These are phyloP conservation scores for Coriaria nepalensis DNA, from an alignment of 306 rosid species.

Conservation along the genomic window DNA sequence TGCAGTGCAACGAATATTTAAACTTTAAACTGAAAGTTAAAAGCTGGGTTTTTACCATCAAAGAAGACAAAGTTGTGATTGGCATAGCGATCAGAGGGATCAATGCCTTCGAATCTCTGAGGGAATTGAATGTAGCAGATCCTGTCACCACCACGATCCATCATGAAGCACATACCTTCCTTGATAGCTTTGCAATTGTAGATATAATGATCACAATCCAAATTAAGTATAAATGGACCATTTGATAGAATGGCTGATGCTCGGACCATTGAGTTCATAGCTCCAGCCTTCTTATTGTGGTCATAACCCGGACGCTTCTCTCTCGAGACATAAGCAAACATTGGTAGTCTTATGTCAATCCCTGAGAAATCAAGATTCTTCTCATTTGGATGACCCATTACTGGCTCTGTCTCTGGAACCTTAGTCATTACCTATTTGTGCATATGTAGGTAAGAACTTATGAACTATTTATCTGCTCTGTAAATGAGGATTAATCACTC, in stretches of 20 bases:
- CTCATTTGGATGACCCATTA: constrained; percentile 49
- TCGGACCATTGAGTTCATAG: constrained; percentile 85
- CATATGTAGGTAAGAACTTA: neutral
- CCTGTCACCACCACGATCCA: constrained; percentile 83
- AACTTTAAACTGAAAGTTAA: neutral
- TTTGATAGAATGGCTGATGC: constrained; percentile 73
- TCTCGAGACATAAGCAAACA: constrained; percentile 79
- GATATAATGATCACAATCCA: constrained; percentile 76
- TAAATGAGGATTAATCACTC: too few relatives aligned
- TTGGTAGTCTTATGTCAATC: constrained; percentile 59
- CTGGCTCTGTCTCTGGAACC: constrained; percentile 52
- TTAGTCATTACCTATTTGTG: constrained; percentile 41
- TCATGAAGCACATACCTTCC: constrained; percentile 86
- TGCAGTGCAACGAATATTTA: neutral
- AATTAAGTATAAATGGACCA: constrained; percentile 67
- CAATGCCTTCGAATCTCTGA: constrained; percentile 80
- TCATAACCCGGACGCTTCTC: constrained; percentile 73
- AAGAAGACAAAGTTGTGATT: constrained; percentile 85
- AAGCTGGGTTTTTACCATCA: constrained; percentile 36
- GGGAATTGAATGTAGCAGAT: constrained; percentile 77
- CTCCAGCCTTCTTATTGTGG: constrained; percentile 89
- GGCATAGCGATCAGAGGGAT: constrained; percentile 83
- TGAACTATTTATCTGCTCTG: too few relatives aligned
- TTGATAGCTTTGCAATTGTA: constrained; percentile 47
- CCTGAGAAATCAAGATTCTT: constrained; percentile 59